These are phyloP conservation scores for Penicillium atrosanguineum DNA, from an alignment of 495 filamentous ascomycete species.

Conservation along the genomic window DNA sequence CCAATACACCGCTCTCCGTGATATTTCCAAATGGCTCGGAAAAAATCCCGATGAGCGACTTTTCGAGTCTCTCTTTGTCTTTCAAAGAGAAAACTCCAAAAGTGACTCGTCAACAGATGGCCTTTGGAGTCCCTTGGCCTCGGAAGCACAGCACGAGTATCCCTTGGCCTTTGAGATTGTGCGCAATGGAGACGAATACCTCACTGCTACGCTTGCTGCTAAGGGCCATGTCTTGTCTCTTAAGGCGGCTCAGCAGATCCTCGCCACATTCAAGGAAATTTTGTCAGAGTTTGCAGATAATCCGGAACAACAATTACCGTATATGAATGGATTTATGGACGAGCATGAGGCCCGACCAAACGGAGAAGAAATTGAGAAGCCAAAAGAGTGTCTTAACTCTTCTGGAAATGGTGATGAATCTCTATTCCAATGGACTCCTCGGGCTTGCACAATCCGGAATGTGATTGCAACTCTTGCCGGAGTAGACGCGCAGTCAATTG, in stretches of 20 bases:
- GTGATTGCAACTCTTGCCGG: slow-evolving; percentile 62
- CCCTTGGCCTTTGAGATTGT: slow-evolving; percentile 72
- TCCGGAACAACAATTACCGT: slow-evolving; percentile 14
- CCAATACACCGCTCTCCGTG: slow-evolving; percentile 44
- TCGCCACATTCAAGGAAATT: slow-evolving; percentile 23
- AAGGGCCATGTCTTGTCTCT: slow-evolving; percentile 20
- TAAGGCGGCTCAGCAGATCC: slow-evolving; percentile 18
- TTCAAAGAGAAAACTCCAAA: slow-evolving; percentile 50
- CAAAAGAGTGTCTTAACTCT: neutral
- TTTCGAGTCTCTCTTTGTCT: slow-evolving; percentile 55
- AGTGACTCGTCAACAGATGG: slow-evolving; percentile 16
- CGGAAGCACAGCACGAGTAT: slow-evolving; percentile 59
- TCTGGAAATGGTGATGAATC: neutral
- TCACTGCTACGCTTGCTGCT: slow-evolving; percentile 56
- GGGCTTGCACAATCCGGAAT: slow-evolving; percentile 48
- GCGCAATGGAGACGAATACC: slow-evolving; percentile 36
- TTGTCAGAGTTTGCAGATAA: slow-evolving; percentile 25
- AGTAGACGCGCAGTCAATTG: slow-evolving; percentile 46
- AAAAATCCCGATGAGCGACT: slow-evolving; percentile 36
- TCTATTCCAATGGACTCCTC: slow-evolving; percentile 52
- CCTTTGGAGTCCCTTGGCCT: slow-evolving; percentile 56
- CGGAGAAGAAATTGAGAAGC: slow-evolving; percentile 1
- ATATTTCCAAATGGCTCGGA: slow-evolving; percentile 45
- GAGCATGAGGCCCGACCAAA: neutral
- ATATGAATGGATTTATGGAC: slow-evolving; percentile 11